Evolutionary conservation across 2,329 filamentous ascomycete species (phyloP).

Genomic region (Neobulgaria alba): DNA sequence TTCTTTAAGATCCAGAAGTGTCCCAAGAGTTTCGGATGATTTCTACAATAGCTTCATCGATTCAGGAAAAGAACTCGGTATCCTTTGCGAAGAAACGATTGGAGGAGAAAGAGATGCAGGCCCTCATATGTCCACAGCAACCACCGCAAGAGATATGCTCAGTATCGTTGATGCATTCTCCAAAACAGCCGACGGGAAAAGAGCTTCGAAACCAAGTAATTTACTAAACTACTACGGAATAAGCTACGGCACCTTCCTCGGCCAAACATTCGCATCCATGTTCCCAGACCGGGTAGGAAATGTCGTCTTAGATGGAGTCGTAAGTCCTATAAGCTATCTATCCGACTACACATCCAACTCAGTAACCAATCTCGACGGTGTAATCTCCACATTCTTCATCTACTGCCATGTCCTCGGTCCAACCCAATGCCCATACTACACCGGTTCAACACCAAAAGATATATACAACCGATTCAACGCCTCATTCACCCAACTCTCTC

Average conservation of each 20-base stretch:
- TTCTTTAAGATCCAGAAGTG: background rate
- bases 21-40: conserved; percentile 2
- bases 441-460: conserved; percentile 10
- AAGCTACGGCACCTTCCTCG: conserved; percentile 39
- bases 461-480: conserved; percentile 14
- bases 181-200: conserved; percentile 9
- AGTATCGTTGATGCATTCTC: conserved; percentile 26
- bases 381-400: conserved; percentile 20
- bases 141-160: conserved; percentile 28
- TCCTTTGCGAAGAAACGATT: conserved; percentile 34
- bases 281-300: conserved; percentile 35
- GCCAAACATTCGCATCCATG: conserved; percentile 36
- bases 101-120: conserved; percentile 36
- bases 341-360: conserved; percentile 34
- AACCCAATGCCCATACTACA: conserved; percentile 11
- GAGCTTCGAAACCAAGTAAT: conserved; percentile 2
- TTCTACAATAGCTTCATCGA: conserved; percentile 1
- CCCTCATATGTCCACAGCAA: conserved; percentile 21
- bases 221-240: conserved; percentile 40
- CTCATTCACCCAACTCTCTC: conserved; percentile 5
- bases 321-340: conserved; percentile 19
- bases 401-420: conserved; percentile 29
- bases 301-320: conserved; percentile 28
- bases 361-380: conserved; percentile 16
- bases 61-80: conserved; percentile 30